A percentile compares a stretch with the other conserved stretches of the same genome.
Evolutionary conservation across 2,329 filamentous ascomycete species (phyloP).

Genomic region (Penicillium rolfsii): DNA sequence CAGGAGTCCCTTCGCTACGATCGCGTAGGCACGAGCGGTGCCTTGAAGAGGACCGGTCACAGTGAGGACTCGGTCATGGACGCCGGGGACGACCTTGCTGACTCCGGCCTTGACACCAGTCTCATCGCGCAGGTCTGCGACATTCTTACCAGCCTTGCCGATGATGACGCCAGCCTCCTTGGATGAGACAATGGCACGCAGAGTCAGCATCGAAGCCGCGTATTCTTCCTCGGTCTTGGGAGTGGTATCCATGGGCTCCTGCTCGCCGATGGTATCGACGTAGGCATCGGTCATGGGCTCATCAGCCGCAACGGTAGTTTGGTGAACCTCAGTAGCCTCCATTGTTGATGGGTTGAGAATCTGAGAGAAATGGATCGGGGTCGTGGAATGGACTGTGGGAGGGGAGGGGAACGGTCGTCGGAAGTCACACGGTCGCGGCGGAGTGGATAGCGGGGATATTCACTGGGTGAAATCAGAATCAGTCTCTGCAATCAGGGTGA

Average conservation of each 20-base stretch:
- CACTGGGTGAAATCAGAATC: constrained; percentile 13
- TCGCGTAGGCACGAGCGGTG: constrained; percentile 88
- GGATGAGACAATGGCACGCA: constrained; percentile 96
- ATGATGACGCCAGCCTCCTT: constrained; percentile 99
- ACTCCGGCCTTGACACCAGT: constrained; percentile 97
- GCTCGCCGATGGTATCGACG: constrained; percentile 67
- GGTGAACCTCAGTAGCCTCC: constrained; percentile 62
- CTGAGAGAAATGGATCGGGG: constrained; percentile 30
- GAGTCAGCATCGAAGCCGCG: constrained; percentile 84
- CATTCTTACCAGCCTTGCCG: constrained; percentile 97
- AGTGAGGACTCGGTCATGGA: constrained; percentile 94
- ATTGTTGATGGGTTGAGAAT: constrained; percentile 39
- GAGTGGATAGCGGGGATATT: constrained; percentile 17
- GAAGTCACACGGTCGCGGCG: constrained; percentile 25
- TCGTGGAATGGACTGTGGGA: constrained; percentile 20
- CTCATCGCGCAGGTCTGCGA: constrained; percentile 94
- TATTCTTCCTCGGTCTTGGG: constrained; percentile 98
- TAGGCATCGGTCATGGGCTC: constrained; percentile 64
- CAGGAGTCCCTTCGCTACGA: constrained; percentile 86
- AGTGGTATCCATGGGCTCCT: constrained; percentile 70
- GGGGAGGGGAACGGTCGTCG: constrained; percentile 11
- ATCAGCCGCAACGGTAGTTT: constrained; percentile 60
- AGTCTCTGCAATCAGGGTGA: constrained; percentile 21
- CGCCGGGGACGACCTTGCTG: constrained; percentile 96
- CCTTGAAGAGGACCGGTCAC: constrained; percentile 88